These are phyloP conservation scores for Nymphaea thermarum DNA, from an alignment of 164 flowering plant genomes.

Conservation along the genomic window DNA sequence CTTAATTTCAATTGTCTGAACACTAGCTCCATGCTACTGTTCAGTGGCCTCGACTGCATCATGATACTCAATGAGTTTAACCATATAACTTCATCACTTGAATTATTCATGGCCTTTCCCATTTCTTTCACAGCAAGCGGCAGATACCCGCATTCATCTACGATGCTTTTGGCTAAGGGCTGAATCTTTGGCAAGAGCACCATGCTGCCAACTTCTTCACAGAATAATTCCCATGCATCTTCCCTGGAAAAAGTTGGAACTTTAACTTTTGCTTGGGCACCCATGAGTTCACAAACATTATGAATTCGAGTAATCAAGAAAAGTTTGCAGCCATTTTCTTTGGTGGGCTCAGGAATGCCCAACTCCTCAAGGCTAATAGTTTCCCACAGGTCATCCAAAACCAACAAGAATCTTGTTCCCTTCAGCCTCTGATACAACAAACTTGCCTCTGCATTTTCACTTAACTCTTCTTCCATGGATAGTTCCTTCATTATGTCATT, in stretches of 20 bases:
- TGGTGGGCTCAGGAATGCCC: slow-evolving; percentile 1
- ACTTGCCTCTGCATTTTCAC: not conserved
- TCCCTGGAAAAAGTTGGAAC: slow-evolving; percentile 1
- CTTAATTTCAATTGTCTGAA: not conserved
- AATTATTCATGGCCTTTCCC: slow-evolving; percentile 3
- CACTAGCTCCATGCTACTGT: not conserved
- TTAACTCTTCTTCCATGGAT: not conserved
- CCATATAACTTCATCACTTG: slow-evolving; percentile 1
- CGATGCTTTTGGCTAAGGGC: slow-evolving; percentile 1
- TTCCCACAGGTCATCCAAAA: slow-evolving; percentile 12
- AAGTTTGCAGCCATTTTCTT: slow-evolving; percentile 2
- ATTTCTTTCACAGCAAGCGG: slow-evolving; percentile 1
- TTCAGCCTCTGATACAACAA: not conserved
- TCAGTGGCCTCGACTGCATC: not conserved
- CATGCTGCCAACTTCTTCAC: slow-evolving; percentile 1
- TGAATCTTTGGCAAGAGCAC: not conserved
- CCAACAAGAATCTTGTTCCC: slow-evolving; percentile 4
- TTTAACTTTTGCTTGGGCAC: not conserved
- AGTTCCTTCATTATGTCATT: not conserved
- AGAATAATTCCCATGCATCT: slow-evolving; percentile 8
- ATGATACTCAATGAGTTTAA: not conserved
- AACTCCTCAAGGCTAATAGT: slow-evolving; percentile 1
- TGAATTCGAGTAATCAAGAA: slow-evolving; percentile 3
- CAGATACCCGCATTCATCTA: slow-evolving; percentile 2
- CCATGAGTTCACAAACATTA: slow-evolving; percentile 5